These are phyloP conservation scores for Hylodesmum podocarpum DNA, from an alignment of 306 rosid genomes.

Conservation along the genomic window DNA sequence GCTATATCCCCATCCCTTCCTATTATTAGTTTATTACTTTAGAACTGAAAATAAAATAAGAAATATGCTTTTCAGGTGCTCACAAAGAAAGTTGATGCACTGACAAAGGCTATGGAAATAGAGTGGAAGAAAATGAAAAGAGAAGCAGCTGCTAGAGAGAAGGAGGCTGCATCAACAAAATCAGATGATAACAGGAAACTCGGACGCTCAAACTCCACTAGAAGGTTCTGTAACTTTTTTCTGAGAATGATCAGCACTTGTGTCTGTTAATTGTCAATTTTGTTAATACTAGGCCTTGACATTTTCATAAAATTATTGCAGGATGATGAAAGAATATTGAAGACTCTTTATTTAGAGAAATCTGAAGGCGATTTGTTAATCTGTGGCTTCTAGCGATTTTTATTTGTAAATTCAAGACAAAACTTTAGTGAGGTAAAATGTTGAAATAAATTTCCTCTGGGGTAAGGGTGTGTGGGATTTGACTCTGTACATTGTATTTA, in stretches of 20 bases:
- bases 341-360: conserved; percentile 32
- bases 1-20: neutral
- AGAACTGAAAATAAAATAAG: conserved; percentile 27
- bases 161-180: conserved; percentile 63
- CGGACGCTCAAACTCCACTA: conserved; percentile 51
- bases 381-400: conserved; percentile 31
- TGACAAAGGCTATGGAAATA: conserved; percentile 78
- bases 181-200: conserved; percentile 47
- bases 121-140: conserved; percentile 88
- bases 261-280: neutral
- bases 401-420: conserved; percentile 41
- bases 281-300: neutral
- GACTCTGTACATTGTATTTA: conserved; percentile 37
- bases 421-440: conserved; percentile 20
- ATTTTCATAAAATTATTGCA: conserved; percentile 44
- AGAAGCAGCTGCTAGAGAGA: conserved; percentile 83
- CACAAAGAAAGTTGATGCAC: conserved; percentile 73
- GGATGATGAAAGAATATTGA: conserved; percentile 54
- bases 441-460: conserved; percentile 44
- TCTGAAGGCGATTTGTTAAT: conserved; percentile 32
- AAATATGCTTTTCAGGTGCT: conserved; percentile 57
- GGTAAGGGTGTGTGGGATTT: conserved; percentile 20
- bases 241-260: neutral
- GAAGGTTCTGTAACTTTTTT: conserved; percentile 49
- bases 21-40: neutral